phyloP scores from a whole-genome alignment of 2,329 filamentous ascomycete genomes.

The Ceratocystis ficicola region DNA sequence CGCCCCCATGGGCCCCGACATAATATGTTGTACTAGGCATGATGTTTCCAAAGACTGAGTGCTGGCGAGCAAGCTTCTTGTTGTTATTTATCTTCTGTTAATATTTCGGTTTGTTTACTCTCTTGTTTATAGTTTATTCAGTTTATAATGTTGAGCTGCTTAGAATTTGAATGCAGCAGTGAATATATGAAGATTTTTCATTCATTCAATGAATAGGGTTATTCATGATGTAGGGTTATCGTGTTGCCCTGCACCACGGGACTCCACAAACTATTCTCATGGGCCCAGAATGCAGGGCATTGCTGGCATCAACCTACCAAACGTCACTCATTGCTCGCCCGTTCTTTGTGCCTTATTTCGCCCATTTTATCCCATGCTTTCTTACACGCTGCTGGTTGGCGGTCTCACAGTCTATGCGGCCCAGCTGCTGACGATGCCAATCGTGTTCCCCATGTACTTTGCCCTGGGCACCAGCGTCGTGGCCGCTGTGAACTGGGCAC shows the following conservation, averaged over 20 bases:
- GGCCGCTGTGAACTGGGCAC: conserved; percentile 1
- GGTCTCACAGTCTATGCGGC: conserved; percentile 15
- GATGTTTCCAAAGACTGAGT: too few relatives aligned
- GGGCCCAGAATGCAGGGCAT: too few relatives aligned
- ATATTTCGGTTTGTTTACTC: not conserved
- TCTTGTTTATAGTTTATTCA: not conserved
- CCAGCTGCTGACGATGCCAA: conserved; percentile 13
- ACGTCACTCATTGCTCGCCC: not conserved
- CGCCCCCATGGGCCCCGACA: not conserved
- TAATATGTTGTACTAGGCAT: not conserved
- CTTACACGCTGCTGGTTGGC: conserved; percentile 3
- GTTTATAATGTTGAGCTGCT: not conserved
- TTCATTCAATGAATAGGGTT: too few relatives aligned
- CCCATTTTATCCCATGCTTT: not conserved
- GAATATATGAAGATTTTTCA: too few relatives aligned
- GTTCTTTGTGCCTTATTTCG: too few relatives aligned
- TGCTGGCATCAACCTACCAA: not conserved
- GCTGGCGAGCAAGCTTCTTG: not conserved
- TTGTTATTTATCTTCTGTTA: not conserved
- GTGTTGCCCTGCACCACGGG: too few relatives aligned
- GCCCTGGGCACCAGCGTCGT: not conserved
- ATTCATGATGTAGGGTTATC: too few relatives aligned
- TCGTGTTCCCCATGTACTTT: conserved; percentile 16
- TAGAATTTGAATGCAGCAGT: too few relatives aligned
- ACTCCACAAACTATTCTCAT: too few relatives aligned